Evolutionary conservation across 768 basidiomycete genomes (phyloP).

Genomic region (Psilocybe sp.): DNA sequence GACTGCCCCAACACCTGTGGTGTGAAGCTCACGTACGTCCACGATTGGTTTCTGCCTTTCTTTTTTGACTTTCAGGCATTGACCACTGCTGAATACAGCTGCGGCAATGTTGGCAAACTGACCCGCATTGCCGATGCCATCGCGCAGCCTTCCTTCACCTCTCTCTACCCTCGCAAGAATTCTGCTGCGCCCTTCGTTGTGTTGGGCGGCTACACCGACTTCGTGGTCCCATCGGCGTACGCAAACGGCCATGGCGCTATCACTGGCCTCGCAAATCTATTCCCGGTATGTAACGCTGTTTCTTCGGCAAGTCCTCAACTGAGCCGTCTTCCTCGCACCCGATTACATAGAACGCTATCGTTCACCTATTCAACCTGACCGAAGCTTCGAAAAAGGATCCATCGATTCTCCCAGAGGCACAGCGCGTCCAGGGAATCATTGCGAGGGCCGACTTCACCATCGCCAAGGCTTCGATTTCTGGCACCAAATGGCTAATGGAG

Average conservation of each 20-base stretch:
- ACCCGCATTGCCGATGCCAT: conserved; percentile 76
- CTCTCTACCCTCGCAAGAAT: conserved; percentile 66
- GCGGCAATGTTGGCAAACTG: conserved; percentile 90
- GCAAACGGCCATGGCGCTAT: conserved; percentile 86
- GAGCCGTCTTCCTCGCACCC: neutral
- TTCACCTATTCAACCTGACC: conserved; percentile 61
- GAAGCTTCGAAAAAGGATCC: conserved; percentile 53
- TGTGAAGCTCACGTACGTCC: conserved; percentile 82
- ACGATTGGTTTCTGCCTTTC: neutral
- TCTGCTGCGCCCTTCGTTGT: conserved; percentile 73
- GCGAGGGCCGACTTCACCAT: conserved; percentile 81
- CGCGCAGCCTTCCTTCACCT: conserved; percentile 51
- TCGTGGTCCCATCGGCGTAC: conserved; percentile 69
- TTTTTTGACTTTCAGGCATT: conserved; percentile 5
- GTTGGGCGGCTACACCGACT: conserved; percentile 84
- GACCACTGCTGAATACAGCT: conserved; percentile 38
- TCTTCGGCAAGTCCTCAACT: conserved; percentile 1
- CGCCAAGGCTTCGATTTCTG: conserved; percentile 70
- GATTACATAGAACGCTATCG: conserved; percentile 48
- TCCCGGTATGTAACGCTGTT: conserved; percentile 50
- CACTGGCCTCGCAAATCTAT: conserved; percentile 83
- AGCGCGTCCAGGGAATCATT: conserved; percentile 74
- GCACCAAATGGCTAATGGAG: conserved; percentile 80
- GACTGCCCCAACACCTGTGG: conserved; percentile 79
- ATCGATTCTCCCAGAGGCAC: conserved; percentile 62